Percentiles rank a stretch among this genome's conserved stretches.
Conservation (phyloP, 2,329 filamentous ascomycete species). For the Penicillium hordei region DNA sequence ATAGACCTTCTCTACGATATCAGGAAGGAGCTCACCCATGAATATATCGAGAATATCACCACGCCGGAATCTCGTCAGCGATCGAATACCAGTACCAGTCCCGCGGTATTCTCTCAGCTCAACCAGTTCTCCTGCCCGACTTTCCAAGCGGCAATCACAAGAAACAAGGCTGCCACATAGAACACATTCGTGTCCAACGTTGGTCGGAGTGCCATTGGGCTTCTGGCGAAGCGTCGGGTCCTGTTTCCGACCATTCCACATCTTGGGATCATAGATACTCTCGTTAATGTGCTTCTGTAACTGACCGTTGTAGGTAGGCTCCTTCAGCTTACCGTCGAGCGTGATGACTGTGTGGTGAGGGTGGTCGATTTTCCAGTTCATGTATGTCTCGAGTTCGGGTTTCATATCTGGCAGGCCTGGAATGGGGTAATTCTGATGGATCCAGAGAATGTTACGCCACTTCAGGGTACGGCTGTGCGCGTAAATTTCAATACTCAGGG, state of each 20-base stretch:
- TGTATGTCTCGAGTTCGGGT: background rate
- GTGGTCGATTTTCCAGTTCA: conserved; percentile 10
- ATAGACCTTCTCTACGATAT: conserved; percentile 19
- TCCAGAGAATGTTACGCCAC: conserved; percentile 21
- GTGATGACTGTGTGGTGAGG: conserved; percentile 17
- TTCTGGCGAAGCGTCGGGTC: background rate
- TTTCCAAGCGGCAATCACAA: conserved; percentile 25
- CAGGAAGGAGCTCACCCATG: conserved; percentile 24
- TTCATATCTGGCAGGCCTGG: conserved; percentile 1
- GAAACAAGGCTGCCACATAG: conserved; percentile 14
- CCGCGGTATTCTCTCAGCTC: conserved; percentile 32
- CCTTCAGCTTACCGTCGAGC: background rate
- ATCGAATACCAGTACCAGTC: conserved; percentile 34
- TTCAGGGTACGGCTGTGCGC: conserved; percentile 26
- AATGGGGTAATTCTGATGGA: background rate
- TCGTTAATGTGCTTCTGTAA: conserved; percentile 3
- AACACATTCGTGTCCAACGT: conserved; percentile 14
- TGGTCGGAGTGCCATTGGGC: background rate
- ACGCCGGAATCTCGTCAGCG: conserved; percentile 26
- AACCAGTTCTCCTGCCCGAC: conserved; percentile 23
- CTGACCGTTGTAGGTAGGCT: background rate
- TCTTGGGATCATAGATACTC: background rate
- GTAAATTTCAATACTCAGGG: conserved; percentile 27
- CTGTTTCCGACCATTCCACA: background rate
- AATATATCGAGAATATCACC: conserved; percentile 29